Evolutionary conservation across 176 grass and related monocot species (phyloP).

Genomic region (Juncus effusus): DNA sequence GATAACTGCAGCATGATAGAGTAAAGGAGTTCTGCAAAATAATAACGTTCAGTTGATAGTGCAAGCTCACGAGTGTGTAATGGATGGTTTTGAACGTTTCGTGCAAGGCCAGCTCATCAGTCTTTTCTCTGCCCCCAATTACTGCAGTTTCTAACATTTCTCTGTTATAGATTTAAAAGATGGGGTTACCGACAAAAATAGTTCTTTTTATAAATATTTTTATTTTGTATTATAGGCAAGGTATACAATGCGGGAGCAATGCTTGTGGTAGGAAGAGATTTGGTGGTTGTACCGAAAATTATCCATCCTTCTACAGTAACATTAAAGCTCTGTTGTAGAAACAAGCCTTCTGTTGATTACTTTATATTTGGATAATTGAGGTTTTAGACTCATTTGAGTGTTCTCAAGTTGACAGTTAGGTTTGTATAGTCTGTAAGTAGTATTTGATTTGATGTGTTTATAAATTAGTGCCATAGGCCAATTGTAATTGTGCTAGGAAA

Average conservation of each 20-base stretch:
- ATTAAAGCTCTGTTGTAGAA: too few species aligned
- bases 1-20: conserved; percentile 68
- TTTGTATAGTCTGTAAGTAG: too few species aligned
- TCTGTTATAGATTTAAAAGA: neutral
- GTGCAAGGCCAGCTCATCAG: conserved; percentile 96
- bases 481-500: too few species aligned
- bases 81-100: conserved; percentile 37
- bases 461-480: too few species aligned
- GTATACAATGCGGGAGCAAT: conserved; percentile 99
- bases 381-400: too few species aligned
- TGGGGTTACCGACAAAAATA: neutral
- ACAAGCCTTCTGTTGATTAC: too few species aligned
- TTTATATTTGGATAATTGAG: too few species aligned
- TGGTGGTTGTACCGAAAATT: conserved; percentile 95
- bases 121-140: conserved; percentile 99
- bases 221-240: conserved; percentile 48
- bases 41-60: conserved; percentile 97
- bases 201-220: neutral
- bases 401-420: too few species aligned
- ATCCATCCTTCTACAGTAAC: conserved; percentile 58
- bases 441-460: too few species aligned
- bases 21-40: conserved; percentile 99
- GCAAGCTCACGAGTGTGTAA: conserved; percentile 93
- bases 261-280: conserved; percentile 95
- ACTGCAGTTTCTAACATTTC: conserved; percentile 52